Base-by-base conservation (phyloP, 2,329 filamentous ascomycete species). In the Neonectria hederae region DNA sequence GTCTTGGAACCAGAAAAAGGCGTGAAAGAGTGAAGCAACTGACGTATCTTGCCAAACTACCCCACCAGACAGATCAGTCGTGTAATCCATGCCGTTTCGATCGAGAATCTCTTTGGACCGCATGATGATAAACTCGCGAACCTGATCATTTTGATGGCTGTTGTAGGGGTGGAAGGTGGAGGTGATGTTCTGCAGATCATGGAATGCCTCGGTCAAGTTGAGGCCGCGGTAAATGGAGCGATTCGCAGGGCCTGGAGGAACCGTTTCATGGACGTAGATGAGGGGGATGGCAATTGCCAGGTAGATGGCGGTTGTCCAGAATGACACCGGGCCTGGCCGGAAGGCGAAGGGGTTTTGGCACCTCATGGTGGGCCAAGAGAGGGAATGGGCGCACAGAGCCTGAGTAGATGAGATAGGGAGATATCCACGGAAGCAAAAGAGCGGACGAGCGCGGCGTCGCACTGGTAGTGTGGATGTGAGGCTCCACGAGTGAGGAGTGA, bases 121-220 rank as follows among this genome's bases (percentile, higher is more conserved):
- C 19, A 81, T 73, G 65, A 97, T 82, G 35, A 98, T 82, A 84
- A 91, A 97, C 35, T 87, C 82, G 65, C 92, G 89, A 35, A 97
- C 89, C 24, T 88, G 82, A 71, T 97, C 94, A 76, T 97, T 98
- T 65, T 87, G 84, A 63, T 85, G 90, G 70, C 91, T 94, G 80
- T 97, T 97, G 82, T 93, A 97, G 0, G 96, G 95, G 76, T 97
- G 96, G 75, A 92, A 96, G 1, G 85, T 84, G 67, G 84, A 84
- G 35, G 91, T 95, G 53, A 99, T 84, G 59, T 84, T 82, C 65
- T 93, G 88, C 32, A 99, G 83, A 76, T 98, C 94, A 13, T 84
- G 80, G 94, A 94, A 98, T 40, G 95, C 93, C 79, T 97, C 89
- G 2, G 90, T 91, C 57, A 98, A 81, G 74, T 97, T 93, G 73